Base-by-base conservation (phyloP, 805 yeast genomes). In the Debaryomyces hansenii region DNA sequence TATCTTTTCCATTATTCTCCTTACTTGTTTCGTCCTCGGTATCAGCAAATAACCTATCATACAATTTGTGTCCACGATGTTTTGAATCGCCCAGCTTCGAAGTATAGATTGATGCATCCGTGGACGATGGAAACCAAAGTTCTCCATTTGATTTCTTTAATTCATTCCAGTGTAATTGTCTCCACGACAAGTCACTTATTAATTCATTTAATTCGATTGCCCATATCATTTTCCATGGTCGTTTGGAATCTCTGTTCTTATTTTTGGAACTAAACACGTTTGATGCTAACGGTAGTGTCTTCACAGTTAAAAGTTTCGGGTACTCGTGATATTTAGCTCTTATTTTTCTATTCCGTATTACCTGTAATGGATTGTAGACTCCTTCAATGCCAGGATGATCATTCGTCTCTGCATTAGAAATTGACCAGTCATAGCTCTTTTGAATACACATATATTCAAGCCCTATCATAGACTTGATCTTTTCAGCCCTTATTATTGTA, bases 341-440 rank as follows among this genome's bases (percentile, higher is more conserved):
- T 3, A 84, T 59, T 53, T 73, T 74, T 47, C 96, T 73, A 63
- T 89, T 85, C 46, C 97, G 69, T 21, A 90, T 80, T n/a, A 84
- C 77, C 63, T 88, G 96, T 37, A 90, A 67, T 3, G 96, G 96
- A 59, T 90, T 90, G 69, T 84, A 90, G 3, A 79, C 77, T 2
- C 85, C 87, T 46, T 83, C 89, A 2, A 85, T 77, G 2, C 79
- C 80, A 2, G 72, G 75, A 51, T 77, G 75, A 2, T 38, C 29
- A 27, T 40, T 46, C 14, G 42, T 44, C 0, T 59, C 57, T 2
- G 47, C 50, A 14, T 50, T 46, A 2, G 41, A 21, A 4, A 53
- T 62, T 12, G 53, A 54, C 49, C 55, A 51, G 8, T 64, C 66
- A 31, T 73, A 66, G 20, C 68, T 65, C 47, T 75, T 63, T 51